phyloP scores from a whole-genome alignment of 1,139 yeast species.

The Lodderomyces pseudojiufengensis region DNA sequence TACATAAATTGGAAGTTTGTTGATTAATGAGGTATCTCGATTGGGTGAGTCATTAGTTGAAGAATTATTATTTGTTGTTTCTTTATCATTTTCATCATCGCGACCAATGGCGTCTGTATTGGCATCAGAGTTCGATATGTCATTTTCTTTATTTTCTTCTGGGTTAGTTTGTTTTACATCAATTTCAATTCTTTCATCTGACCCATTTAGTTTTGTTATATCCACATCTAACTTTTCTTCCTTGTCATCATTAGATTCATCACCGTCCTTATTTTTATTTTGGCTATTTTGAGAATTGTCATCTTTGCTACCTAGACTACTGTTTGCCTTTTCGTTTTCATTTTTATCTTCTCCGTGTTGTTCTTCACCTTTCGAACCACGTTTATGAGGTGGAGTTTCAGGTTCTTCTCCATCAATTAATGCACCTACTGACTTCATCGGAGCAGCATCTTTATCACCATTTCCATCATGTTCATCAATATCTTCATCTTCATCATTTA shows the following conservation, averaged over 20 bases:
- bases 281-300: slow-evolving; percentile 1
- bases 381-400: too few species aligned
- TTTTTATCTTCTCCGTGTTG: neutral
- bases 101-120: too few species aligned
- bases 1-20: slow-evolving; percentile 5
- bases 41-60: slow-evolving; percentile 1
- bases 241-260: slow-evolving; percentile 26
- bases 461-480: neutral
- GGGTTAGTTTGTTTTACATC: neutral
- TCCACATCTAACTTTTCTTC: slow-evolving; percentile 14
- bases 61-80: slow-evolving; percentile 5
- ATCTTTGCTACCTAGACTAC: too few species aligned
- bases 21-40: too few species aligned
- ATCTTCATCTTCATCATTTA: neutral
- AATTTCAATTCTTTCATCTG: neutral
- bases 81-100: slow-evolving; percentile 6
- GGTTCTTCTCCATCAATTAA: neutral
- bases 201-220: neutral
- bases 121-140: neutral
- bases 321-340: too few species aligned
- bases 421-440: neutral
- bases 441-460: neutral
- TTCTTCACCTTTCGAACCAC: too few species aligned
- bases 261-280: slow-evolving; percentile 1
- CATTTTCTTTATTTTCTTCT: neutral